Percentiles rank a stretch among this genome's conserved stretches.
Evolutionary conservation across 345 rosid species (phyloP).

Genomic region (Salix arbutifolia): DNA sequence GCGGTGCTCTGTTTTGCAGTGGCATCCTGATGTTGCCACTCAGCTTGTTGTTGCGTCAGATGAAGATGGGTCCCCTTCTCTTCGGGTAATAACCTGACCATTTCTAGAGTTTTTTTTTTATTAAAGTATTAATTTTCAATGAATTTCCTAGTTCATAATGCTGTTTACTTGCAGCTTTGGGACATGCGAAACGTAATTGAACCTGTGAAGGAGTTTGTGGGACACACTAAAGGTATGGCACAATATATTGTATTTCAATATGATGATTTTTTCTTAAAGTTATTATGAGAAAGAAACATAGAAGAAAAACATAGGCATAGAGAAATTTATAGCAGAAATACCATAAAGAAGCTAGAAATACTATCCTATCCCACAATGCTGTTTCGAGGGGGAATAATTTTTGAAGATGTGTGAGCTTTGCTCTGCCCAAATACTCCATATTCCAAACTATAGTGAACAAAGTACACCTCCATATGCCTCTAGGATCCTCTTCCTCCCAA

Average conservation of each 20-base stretch:
- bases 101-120: not conserved
- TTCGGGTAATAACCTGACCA: conserved; percentile 51
- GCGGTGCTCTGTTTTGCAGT: conserved; percentile 95
- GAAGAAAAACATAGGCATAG: not conserved
- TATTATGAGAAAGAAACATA: not conserved
- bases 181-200: conserved; percentile 91
- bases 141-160: not conserved
- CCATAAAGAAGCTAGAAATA: not conserved
- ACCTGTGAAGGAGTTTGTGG: conserved; percentile 83
- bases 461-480: not conserved
- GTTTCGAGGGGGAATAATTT: not conserved
- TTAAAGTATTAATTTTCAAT: not conserved
- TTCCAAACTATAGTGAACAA: not conserved
- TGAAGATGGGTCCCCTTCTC: conserved; percentile 75
- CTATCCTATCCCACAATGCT: not conserved
- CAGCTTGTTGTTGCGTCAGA: conserved; percentile 98
- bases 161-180: conserved; percentile 76
- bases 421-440: not conserved
- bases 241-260: not conserved
- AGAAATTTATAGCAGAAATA: not conserved
- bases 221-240: conserved; percentile 85
- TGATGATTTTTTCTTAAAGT: not conserved
- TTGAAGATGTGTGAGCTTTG: not conserved
- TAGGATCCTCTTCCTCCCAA: not conserved
- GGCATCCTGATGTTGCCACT: conserved; percentile 98